Evolutionary conservation across 805 yeast genomes (phyloP).

Genomic region (Metschnikowia proteae): DNA sequence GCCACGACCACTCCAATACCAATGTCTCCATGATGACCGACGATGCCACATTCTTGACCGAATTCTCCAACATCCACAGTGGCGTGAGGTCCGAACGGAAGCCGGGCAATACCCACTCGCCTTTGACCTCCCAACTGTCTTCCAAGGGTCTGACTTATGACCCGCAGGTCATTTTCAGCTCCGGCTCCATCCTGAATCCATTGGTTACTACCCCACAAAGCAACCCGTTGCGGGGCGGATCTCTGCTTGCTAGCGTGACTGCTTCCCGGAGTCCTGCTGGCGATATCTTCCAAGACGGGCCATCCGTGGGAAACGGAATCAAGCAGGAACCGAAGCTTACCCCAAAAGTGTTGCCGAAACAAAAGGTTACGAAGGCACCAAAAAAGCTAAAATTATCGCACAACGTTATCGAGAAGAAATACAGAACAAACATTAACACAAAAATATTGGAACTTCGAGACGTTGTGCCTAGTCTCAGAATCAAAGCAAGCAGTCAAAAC

Average conservation of each 20-base stretch:
- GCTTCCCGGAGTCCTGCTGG: neutral
- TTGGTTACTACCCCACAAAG: neutral
- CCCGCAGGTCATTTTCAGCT: neutral
- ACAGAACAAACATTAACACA: slow-evolving; percentile 71
- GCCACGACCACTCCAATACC: neutral
- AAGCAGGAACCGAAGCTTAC: neutral
- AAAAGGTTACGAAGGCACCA: slow-evolving; percentile 39
- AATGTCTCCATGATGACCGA: slow-evolving; percentile 1
- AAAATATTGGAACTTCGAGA: slow-evolving; percentile 66
- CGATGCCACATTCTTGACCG: slow-evolving; percentile 4
- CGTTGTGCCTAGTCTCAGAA: slow-evolving; percentile 73
- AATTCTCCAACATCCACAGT: slow-evolving; percentile 3
- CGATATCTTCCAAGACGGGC: neutral
- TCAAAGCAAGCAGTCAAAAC: slow-evolving; percentile 42
- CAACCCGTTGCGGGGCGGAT: neutral
- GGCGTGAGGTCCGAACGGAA: neutral
- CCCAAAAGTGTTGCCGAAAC: neutral
- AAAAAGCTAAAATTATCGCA: slow-evolving; percentile 63
- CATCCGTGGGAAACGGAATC: neutral
- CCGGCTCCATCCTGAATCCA: neutral
- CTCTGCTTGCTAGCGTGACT: slow-evolving; percentile 1
- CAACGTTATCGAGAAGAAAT: slow-evolving; percentile 77
- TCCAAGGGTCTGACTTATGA: slow-evolving; percentile 1
- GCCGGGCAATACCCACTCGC: neutral
- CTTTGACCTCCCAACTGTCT: slow-evolving; percentile 4